Base-by-base conservation (phyloP, 805 yeast species). In the Ogataea trehalophila region DNA sequence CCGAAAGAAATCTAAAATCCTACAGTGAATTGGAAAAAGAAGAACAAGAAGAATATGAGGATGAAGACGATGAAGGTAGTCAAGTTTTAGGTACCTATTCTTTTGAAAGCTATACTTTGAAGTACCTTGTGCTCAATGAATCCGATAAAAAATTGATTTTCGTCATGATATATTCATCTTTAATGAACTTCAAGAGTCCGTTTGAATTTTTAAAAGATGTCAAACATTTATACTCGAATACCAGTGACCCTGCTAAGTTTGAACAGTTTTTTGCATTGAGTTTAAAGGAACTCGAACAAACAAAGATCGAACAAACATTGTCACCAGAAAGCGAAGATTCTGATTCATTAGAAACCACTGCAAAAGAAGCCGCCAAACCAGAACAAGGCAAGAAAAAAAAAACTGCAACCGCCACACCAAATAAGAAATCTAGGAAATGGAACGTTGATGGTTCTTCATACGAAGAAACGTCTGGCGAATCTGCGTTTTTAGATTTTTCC, bases 371-470 rank as follows among this genome's bases (percentile, higher is more conserved):
- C 6, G 33, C 11, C 39, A 23, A 18, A 29, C 36, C 22, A n/a
- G 40, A 37, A 18, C 15, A 23, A 6, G 44, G 35, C 14, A 49
- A 50, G 39, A 45, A 41, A 35, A 53, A 51, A 49, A 51, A 47
- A 49, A 57, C 41, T 41, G 51, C 38, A 39, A 34, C 45, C 8
- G 44, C 53, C 5, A 50, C 37, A 11, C 41, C 40, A 23, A 48
- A 55, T 14, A 78, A 80, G 60, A 73, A 70, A 60, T 66, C 70
- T 33, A 74, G 92, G 58, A 81, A 75, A 58, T 83, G 88, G 88
- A 83, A 77, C 23, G 77, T 76, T 31, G 85, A 81, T 57, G 91
- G 90, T 6, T 54, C 68, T 33, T 73, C 70, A 43, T 73, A 71
- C 43, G 85, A 79, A 33, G 71, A 64, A 11, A 68, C 62, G 18